Base-by-base conservation (phyloP, 2,329 filamentous ascomycete genomes). In the Colletotrichum agaves region DNA sequence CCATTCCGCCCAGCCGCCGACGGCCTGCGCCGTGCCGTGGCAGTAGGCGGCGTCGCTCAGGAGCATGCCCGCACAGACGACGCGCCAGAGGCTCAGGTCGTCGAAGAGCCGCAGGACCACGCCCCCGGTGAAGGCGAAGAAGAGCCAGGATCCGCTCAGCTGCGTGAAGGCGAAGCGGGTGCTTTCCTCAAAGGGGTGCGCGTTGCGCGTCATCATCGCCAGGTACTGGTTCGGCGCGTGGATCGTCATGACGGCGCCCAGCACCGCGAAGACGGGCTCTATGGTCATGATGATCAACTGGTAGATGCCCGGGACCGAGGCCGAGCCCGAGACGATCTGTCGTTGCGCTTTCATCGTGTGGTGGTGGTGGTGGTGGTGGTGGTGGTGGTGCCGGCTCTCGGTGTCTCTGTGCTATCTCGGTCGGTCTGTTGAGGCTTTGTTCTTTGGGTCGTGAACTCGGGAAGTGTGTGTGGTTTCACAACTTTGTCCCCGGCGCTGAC, bases 71-170 rank as follows among this genome's bases (percentile, higher is more conserved):
- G 69, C 68, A 63, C 75, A 79, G 56, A 80, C 62, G 41, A 77
- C 46, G 23, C 75, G 72, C 79, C 79, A 81, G 21, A 80, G 71
- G 1, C 73, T 68, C 8, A 73, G 61, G 64, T 80, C 78, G 41
- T 76, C 75, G 15, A 72, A 75, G 33, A 73, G 35, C 4, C 76
- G 74, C 70, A 81, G 70, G 17, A 80, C 73, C 13, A 81, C 73
- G 39, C 74, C 77, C 69, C 78, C 75, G 70, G 75, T 73, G 70
- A 80, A 79, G 59, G 78, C 78, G 63, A 81, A 78, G 69, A 75
- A 73, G 15, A 80, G 72, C 76, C 76, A 78, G 7, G 63, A 70
- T 47, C 76, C 74, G 41, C 69, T 75, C 21, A 78, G 66, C 61
- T 76, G 71, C 4, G 75, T 78, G 72, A 75, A 78, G 44, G 78